phyloP scores from a whole-genome alignment of 2,329 filamentous ascomycete genomes.

The Elsinoe fawcettii region DNA sequence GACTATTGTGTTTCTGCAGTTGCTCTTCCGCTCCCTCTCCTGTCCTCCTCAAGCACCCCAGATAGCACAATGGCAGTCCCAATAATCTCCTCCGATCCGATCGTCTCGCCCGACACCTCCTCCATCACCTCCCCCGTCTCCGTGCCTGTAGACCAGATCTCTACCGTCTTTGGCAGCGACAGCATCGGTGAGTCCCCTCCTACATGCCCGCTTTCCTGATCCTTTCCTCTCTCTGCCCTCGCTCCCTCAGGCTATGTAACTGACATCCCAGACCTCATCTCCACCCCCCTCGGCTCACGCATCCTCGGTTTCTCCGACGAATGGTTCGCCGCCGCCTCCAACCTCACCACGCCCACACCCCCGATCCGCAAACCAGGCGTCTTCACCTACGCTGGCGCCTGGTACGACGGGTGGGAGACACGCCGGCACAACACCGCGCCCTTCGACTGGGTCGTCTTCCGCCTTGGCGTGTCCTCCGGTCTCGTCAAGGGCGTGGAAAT shows the following conservation, averaged over 20 bases:
- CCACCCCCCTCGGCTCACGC: conserved; percentile 42
- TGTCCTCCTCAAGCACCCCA: not conserved
- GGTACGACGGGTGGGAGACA: conserved; percentile 61
- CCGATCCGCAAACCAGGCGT: conserved; percentile 50
- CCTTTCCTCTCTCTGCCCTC: not conserved
- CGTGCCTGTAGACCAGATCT: conserved; percentile 44
- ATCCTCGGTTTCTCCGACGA: conserved; percentile 53
- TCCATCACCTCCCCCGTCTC: conserved; percentile 15
- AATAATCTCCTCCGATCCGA: conserved; percentile 16
- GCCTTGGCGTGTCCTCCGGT: conserved; percentile 58
- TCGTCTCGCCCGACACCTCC: not conserved
- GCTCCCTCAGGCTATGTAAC: too few species aligned
- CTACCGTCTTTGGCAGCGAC: conserved; percentile 47
- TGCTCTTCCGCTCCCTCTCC: not conserved
- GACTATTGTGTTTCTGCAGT: not conserved
- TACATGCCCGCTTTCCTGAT: not conserved
- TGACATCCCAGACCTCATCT: conserved; percentile 41
- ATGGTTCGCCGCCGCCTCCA: conserved; percentile 53
- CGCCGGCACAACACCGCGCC: conserved; percentile 51
- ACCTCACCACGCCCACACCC: conserved; percentile 50
- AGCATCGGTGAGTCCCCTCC: conserved; percentile 38
- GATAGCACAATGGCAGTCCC: conserved; percentile 17
- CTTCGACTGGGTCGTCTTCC: conserved; percentile 54
- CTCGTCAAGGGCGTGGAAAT: conserved; percentile 67
- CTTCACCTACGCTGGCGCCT: conserved; percentile 53